phyloP scores from a whole-genome alignment of 2,329 filamentous ascomycete species.

The Sporothrix sp. region DNA sequence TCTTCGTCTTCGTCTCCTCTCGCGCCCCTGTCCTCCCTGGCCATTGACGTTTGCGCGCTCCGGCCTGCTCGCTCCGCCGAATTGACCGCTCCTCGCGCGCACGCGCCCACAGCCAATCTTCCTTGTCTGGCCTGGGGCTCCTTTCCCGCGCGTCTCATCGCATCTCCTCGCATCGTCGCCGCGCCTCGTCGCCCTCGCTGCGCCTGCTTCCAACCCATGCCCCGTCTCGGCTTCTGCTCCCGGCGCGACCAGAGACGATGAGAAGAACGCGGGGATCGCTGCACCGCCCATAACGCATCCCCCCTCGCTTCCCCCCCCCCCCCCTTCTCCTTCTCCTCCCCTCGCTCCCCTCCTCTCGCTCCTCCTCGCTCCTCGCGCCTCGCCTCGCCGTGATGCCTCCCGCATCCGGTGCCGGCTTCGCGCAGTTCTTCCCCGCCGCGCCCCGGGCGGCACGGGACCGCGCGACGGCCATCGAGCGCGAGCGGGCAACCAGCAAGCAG shows the following conservation, averaged over 20 bases:
- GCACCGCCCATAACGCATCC: conserved; percentile 29
- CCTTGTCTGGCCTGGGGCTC: too few species aligned
- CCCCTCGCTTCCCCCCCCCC: background rate
- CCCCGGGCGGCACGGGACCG: conserved; percentile 54
- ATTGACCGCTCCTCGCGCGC: background rate
- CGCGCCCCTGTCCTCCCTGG: background rate
- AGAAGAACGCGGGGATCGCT: conserved; percentile 44
- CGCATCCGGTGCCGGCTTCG: conserved; percentile 66
- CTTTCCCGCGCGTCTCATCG: background rate
- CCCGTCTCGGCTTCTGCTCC: conserved; percentile 23
- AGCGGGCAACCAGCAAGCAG: conserved; percentile 34
- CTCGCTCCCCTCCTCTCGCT: background rate
- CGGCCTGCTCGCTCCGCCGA: background rate
- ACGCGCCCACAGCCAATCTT: background rate
- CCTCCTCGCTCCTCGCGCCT: background rate
- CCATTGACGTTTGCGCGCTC: background rate
- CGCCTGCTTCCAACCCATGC: conserved; percentile 24
- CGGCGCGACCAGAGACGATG: conserved; percentile 42
- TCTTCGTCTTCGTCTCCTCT: background rate
- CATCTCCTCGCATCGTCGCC: background rate
- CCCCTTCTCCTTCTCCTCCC: background rate
- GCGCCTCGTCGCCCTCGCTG: conserved; percentile 13
- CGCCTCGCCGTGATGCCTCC: conserved; percentile 61
- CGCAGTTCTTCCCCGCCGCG: conserved; percentile 76
- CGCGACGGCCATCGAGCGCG: conserved; percentile 43